Evolutionary conservation across 768 basidiomycete genomes (phyloP).

Genomic region (Melanogaster broomeanus): DNA sequence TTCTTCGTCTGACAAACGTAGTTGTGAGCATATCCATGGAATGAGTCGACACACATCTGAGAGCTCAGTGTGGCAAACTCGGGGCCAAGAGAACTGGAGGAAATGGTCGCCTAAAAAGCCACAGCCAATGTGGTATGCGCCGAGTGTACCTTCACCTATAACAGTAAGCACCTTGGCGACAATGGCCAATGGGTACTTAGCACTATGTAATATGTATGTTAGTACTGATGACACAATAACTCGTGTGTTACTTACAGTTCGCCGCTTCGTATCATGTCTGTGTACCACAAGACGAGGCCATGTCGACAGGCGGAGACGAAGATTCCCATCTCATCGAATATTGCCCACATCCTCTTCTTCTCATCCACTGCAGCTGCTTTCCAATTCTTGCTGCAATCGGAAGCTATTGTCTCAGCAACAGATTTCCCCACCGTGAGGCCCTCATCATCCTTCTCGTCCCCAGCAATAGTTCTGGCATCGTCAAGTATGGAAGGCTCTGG

Average conservation of each 20-base stretch:
- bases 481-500: conserved; percentile 23
- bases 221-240: not conserved
- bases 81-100: conserved; percentile 13
- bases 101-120: conserved; percentile 19
- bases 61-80: not conserved
- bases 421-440: no score
- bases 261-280: conserved; percentile 38
- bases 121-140: conserved; percentile 27
- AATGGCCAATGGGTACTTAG: conserved; percentile 21
- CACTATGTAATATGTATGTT: no score
- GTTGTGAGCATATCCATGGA: conserved; percentile 39
- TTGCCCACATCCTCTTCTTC: conserved; percentile 34
- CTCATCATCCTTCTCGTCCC: no score
- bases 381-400: conserved; percentile 32
- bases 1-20: conserved; percentile 32
- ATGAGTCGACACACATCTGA: conserved; percentile 20
- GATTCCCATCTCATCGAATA: conserved; percentile 40
- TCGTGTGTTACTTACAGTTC: conserved; percentile 41
- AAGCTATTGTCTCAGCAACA: no score
- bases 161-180: conserved; percentile 23
- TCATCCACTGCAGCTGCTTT: conserved; percentile 28
- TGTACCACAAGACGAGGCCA: conserved; percentile 27
- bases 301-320: conserved; percentile 39
- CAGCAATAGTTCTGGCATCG: no score
- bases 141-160: conserved; percentile 7